phyloP scores from a whole-genome alignment of 495 filamentous ascomycete genomes.

The Hypoxylon perforatum region DNA sequence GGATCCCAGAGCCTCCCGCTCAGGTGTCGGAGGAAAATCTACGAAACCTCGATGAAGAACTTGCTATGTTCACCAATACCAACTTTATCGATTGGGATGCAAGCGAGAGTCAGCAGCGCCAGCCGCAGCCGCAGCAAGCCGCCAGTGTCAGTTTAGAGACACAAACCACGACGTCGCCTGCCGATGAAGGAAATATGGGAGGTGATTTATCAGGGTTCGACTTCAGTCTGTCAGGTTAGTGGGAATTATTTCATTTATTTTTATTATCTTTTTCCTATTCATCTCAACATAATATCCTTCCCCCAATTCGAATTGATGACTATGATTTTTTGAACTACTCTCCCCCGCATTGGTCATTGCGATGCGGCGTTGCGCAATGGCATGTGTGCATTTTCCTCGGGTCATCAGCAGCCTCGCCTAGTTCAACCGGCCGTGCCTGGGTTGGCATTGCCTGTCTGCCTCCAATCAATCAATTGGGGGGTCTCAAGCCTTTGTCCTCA shows the following conservation, averaged over 20 bases:
- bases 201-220: slow-evolving; percentile 52
- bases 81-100: slow-evolving; percentile 92
- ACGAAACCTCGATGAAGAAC: slow-evolving; percentile 71
- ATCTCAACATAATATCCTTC: slow-evolving; percentile 1
- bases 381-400: slow-evolving; percentile 20
- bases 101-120: slow-evolving; percentile 36
- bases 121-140: slow-evolving; percentile 8
- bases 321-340: slow-evolving; percentile 3
- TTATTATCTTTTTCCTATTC: slow-evolving; percentile 16
- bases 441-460: neutral
- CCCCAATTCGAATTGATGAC: slow-evolving; percentile 20
- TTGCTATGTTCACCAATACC: slow-evolving; percentile 92
- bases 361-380: slow-evolving; percentile 37
- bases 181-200: slow-evolving; percentile 46
- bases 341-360: slow-evolving; percentile 39
- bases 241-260: slow-evolving; percentile 26
- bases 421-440: slow-evolving; percentile 24
- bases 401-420: slow-evolving; percentile 31
- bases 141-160: slow-evolving; percentile 45
- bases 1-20: slow-evolving; percentile 72
- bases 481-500: slow-evolving; percentile 6
- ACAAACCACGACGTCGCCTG: slow-evolving; percentile 46
- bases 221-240: slow-evolving; percentile 52
- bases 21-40: slow-evolving; percentile 69
- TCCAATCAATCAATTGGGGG: slow-evolving; percentile 10